These are phyloP conservation scores for Aleurites moluccanus DNA, from an alignment of 441 rosid genomes.

Conservation along the genomic window DNA sequence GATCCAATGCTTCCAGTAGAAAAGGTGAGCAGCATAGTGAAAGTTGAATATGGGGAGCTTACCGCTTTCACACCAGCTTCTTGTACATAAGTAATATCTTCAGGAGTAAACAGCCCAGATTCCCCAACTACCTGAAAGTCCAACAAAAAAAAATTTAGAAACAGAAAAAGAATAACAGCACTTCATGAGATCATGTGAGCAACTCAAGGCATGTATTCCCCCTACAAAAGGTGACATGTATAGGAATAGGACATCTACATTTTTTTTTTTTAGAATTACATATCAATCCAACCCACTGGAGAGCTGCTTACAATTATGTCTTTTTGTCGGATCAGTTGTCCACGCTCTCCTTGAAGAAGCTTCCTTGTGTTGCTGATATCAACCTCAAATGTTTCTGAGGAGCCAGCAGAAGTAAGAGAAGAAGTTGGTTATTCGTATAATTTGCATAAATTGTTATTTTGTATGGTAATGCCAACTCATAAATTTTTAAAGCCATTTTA, in stretches of 20 bases:
- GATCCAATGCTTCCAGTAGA: not conserved
- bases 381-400: constrained; percentile 78
- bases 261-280: not conserved
- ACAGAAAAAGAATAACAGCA: not conserved
- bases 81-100: constrained; percentile 81
- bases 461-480: not conserved
- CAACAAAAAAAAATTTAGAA: not conserved
- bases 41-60: constrained; percentile 32
- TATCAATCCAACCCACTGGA: constrained; percentile 6
- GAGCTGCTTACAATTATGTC: constrained; percentile 67
- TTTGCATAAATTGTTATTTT: not conserved
- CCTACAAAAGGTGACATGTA: not conserved
- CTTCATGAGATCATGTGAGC: not conserved
- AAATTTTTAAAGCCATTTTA: constrained; percentile 12
- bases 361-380: constrained; percentile 82
- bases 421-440: too few relatives aligned
- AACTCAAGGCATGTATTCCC: not conserved
- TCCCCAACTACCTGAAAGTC: constrained; percentile 79
- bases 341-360: constrained; percentile 88
- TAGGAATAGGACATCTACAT: constrained; percentile 8
- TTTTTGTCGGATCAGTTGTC: constrained; percentile 58
- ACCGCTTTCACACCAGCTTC: constrained; percentile 89
- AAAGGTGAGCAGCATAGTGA: not conserved
- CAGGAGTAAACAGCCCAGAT: constrained; percentile 87
- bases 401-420: constrained; percentile 20